phyloP scores from a whole-genome alignment of 163 green algal species.

The Chlamydomonas reinhardtii region DNA sequence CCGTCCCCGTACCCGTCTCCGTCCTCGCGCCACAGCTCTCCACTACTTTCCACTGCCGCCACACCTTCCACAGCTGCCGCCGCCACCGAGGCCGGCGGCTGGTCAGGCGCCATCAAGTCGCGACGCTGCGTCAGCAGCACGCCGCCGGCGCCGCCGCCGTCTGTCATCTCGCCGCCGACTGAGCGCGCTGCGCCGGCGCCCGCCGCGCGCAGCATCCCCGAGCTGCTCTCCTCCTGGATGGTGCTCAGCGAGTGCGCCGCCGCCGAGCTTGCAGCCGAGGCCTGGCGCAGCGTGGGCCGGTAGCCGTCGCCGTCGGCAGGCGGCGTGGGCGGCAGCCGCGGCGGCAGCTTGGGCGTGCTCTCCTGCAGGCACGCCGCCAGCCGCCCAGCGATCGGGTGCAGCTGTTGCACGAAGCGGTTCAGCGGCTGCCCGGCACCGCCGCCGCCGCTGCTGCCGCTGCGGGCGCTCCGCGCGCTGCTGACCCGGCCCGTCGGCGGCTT shows the following conservation, averaged over 20 bases:
- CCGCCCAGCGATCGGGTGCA: neutral
- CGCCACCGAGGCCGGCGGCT: too few species aligned
- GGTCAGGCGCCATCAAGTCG: neutral
- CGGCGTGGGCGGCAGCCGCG: neutral
- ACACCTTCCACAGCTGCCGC: too few species aligned
- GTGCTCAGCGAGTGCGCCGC: neutral
- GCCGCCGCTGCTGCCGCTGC: neutral
- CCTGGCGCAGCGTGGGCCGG: neutral
- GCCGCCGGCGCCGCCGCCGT: too few species aligned
- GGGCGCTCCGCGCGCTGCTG: neutral
- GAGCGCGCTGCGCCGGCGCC: neutral
- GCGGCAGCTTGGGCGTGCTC: neutral
- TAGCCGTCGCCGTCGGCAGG: neutral
- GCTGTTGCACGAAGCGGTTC: neutral
- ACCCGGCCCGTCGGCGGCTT: too few species aligned
- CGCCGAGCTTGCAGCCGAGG: neutral
- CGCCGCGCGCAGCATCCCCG: neutral
- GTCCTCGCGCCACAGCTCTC: neutral
- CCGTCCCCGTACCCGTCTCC: too few species aligned
- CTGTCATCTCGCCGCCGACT: neutral
- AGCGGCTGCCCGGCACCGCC: neutral
- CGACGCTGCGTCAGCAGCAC: neutral
- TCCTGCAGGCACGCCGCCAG: conserved; percentile 11
- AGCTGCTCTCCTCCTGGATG: neutral
- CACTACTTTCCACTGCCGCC: too few species aligned